Base-by-base conservation (phyloP, 2,329 filamentous ascomycete genomes). In the Aspergillus aculeatinus region DNA sequence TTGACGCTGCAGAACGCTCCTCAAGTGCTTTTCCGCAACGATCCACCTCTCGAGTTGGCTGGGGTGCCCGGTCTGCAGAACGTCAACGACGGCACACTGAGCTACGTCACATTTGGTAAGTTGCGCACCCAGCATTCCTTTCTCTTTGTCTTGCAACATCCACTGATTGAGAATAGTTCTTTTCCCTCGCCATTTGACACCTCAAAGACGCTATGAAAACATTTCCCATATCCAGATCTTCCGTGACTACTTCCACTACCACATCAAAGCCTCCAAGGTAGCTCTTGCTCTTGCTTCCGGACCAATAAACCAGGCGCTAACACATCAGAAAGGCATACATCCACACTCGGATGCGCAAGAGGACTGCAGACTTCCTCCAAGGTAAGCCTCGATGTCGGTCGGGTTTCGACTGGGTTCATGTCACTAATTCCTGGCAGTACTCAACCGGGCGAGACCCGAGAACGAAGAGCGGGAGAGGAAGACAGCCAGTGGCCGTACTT, bases 161-260 rank as follows among this genome's bases (percentile, higher is more conserved):
- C 31, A 53, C 55, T 73, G 23, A 71, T 58, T 16, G 2, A 12
- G 44, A 42, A 1, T 61, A 96, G 95, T 98, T 51, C 85, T 99
- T 48, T 99, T 99, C 82, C 94, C 95, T 51, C 89, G 95, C 65
- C 96, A 99, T 78, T 83, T 99, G 66, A 94, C 92, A 14, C 87
- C 88, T 14, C 92, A 97, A 77, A 87, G 92, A 74, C 91, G 96
- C 81, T 89, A 91, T 62, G 93, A 97, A 67, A 93, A 96, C 75
- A 99, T 99, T 69, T 97, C 93, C 54, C 96, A 99, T 77, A 98
- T 99, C 71, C 96, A 99, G 80, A 99, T 95, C 14, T 99, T 99
- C 90, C 91, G 95, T 67, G 95, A 99, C 75, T 99, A 99, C 79
- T 99, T 99, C 84, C 95, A 99, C 79, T 99, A 99, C 78, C 95